Percentiles rank a stretch among this genome's conserved stretches.
These are phyloP conservation scores for Aspergillus sp. DNA, from an alignment of 2,329 filamentous ascomycete species.

Conservation along the genomic window DNA sequence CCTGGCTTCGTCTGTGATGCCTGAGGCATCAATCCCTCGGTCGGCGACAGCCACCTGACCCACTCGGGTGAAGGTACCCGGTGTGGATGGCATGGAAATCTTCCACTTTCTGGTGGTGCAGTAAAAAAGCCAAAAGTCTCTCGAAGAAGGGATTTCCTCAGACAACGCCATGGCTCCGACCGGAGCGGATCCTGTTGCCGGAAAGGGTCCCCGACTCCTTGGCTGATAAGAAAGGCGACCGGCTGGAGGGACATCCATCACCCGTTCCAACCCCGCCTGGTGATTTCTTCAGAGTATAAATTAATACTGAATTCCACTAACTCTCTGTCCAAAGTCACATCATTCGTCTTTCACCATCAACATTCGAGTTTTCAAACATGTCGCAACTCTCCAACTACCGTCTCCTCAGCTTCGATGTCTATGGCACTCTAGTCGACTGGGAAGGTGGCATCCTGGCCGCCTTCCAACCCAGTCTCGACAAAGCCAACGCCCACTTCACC, in stretches of 20 bases:
- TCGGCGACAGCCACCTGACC: too few relatives aligned
- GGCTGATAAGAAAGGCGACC: background rate
- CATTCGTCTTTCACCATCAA: background rate
- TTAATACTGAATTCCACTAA: too few relatives aligned
- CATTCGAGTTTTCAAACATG: slow-evolving; percentile 17
- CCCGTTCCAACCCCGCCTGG: background rate
- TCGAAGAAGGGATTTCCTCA: background rate
- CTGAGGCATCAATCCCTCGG: too few relatives aligned
- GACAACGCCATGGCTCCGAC: background rate
- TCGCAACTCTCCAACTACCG: slow-evolving; percentile 42
- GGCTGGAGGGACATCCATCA: background rate
- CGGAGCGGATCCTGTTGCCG: background rate
- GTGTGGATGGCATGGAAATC: too few relatives aligned
- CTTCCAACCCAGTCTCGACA: slow-evolving; percentile 49
- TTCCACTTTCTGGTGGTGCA: background rate
- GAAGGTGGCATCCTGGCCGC: slow-evolving; percentile 64
- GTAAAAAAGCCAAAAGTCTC: background rate
- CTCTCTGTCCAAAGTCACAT: background rate
- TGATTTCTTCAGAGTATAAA: background rate
- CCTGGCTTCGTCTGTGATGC: too few relatives aligned
- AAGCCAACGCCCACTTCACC: slow-evolving; percentile 43
- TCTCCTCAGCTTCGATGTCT: slow-evolving; percentile 73
- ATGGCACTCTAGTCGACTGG: slow-evolving; percentile 79
- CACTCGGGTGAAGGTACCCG: too few relatives aligned
- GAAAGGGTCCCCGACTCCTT: background rate